Base-by-base conservation (phyloP, 805 yeast genomes). In the Blastobotrys americana region DNA sequence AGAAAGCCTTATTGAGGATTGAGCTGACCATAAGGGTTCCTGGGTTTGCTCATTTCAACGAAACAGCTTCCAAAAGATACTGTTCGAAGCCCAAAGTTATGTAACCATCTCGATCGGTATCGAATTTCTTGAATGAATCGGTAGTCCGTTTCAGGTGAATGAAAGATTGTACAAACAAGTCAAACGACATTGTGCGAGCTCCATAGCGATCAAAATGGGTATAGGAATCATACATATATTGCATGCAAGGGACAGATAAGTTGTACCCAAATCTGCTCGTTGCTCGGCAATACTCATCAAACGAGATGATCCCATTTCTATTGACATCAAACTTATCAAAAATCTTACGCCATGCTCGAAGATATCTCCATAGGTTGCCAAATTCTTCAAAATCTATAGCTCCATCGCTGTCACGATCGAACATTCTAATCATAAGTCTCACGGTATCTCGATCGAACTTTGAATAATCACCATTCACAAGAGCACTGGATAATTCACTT, bases 141-240 rank as follows among this genome's bases (percentile, higher is more conserved):
- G 95, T 84, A 51, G 84, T 72, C 50, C 85, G 76, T 58, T 85
- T 72, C 52, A 86, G 68, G 72, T 85, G 82, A 15, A 85, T 83
- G 52, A 86, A 71, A 43, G 84, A 73, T 59, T 86, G 95, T 20
- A 86, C 87, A 63, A 86, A 86, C 60, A 78, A 73, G 60, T 86
- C 95, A 61, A 86, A 86, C 47, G 83, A 78, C 63, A 86, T 66
- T 35, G 57, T 59, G 17, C 57, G 59, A 35, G 48, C 55, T 34
- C 64, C 64, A 15, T 49, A 23, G 17, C 64, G 50, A 48, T 56
- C 55, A 25, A 53, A 39, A 36, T 54, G 72, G 34, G 80, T 70
- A 56, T 78, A 81, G 46, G 71, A 72, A 51, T 70, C 74, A 56
- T 80, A 82, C 45, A 82, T 63, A 55, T 73, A 77, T 38, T 74